A percentile compares a stretch with the other conserved stretches of the same genome.
Conservation (phyloP, 108 stramenopile species). For the Poteriospumella lacustris region DNA sequence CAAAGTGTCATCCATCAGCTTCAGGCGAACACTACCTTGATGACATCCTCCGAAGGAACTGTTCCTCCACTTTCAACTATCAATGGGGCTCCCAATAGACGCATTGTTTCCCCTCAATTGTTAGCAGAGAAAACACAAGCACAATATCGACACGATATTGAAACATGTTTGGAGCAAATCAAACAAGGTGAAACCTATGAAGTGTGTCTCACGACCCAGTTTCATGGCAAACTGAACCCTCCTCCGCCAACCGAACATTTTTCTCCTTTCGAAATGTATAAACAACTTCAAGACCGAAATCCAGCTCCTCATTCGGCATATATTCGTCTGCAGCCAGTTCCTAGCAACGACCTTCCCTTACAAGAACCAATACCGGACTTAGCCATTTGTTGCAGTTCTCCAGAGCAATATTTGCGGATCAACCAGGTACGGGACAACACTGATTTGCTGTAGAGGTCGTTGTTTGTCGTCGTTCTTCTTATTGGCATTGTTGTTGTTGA, state of each 20-base stretch:
- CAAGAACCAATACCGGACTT: slow-evolving; percentile 35
- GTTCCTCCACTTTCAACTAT: background rate
- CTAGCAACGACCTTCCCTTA: background rate
- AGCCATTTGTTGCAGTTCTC: slow-evolving; percentile 84
- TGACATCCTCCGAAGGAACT: background rate
- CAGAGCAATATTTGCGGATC: slow-evolving; percentile 82
- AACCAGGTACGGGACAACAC: slow-evolving; percentile 22
- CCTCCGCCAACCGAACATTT: background rate
- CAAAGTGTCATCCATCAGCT: slow-evolving; percentile 39
- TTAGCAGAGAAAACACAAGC: background rate
- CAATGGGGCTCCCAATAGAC: background rate
- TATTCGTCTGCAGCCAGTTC: slow-evolving; percentile 42
- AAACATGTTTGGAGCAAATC: slow-evolving; percentile 45
- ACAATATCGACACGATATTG: background rate
- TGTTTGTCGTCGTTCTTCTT: background rate
- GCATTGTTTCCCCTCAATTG: background rate
- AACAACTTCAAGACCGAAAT: slow-evolving; percentile 65
- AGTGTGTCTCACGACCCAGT: slow-evolving; percentile 80
- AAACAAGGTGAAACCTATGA: slow-evolving; percentile 80
- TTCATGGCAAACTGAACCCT: slow-evolving; percentile 50
- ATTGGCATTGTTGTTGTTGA: too few relatives aligned
- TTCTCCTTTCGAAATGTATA: slow-evolving; percentile 68
- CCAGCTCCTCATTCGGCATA: slow-evolving; percentile 87
- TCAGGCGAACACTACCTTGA: background rate
- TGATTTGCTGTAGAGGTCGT: background rate